Evolutionary conservation across 805 yeast genomes (phyloP), one percentile per base, ranked within the genome.

Genomic region (Zygoascus bituminiphila): DNA sequence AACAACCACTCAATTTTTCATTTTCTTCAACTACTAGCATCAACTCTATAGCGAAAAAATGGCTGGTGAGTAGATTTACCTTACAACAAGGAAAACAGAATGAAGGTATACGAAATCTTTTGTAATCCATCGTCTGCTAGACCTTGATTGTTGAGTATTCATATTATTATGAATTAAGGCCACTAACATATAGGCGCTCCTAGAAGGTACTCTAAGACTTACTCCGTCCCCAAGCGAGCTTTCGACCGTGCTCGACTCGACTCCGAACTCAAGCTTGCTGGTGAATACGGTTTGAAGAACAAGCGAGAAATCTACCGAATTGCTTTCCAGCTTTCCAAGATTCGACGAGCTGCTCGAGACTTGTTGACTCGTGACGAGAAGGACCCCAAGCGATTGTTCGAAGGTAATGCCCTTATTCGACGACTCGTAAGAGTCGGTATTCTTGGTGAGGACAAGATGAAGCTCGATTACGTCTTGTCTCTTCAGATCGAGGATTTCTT

Each of bases 301-400:
- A 93, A 93, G 91, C 87, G 94, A 75, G 98, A 93, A 79, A 88
- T 93, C 75, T 93, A 93, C 95, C 88, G 98, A 85, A 89, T 93
- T 74, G 94, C 94, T 75, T 87, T 85, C 83, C 98, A 93, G 80
- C 86, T 93, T 71, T 93, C 98, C 60, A 93, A 93, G 84, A 91
- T 93, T 73, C 89, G 98, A 81, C 88, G 98, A 81, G 98, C 98
- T 75, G 98, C 98, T 72, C 95, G 98, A 85, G 98, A 93, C 71
- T 81, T 93, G 69, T 84, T 93, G 77, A 93, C 98, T 81, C 88
- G 96, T 81, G 98, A 93, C 70, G 98, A 93, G 82, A 93, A 93
- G 84, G 98, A 93, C 78, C 97, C 96, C 84, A 93, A 89, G 88
- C 88, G 98, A 81, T 84, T 93, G 71, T 93, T 93, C 82, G 98